Evolutionary conservation across 306 rosid species (phyloP).

Genomic region (Dicorynia guianensis): DNA sequence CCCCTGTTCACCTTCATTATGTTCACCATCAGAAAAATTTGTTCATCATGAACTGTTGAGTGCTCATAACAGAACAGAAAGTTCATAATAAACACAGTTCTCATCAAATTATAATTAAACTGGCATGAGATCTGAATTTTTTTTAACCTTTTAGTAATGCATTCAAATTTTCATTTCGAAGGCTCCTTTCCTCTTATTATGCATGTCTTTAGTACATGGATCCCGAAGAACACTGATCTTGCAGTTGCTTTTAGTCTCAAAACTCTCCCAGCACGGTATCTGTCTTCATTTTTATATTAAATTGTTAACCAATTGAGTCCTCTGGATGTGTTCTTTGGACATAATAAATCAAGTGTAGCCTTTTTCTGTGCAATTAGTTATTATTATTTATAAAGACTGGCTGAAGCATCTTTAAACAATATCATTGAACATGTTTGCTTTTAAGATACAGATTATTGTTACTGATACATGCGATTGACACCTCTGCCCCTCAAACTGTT

Average conservation of each 20-base stretch:
- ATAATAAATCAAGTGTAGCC: background rate
- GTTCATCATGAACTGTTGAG: background rate
- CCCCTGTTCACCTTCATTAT: conserved; percentile 19
- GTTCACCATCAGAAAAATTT: conserved; percentile 2
- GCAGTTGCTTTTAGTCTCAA: conserved; percentile 15
- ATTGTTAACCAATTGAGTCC: conserved; percentile 7
- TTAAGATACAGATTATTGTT: conserved; percentile 18
- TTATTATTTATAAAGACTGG: background rate
- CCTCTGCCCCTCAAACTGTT: conserved; percentile 21
- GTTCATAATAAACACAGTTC: conserved; percentile 6
- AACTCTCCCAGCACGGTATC: conserved; percentile 6
- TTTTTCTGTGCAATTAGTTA: background rate
- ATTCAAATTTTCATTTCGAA: conserved; percentile 18
- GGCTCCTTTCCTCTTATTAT: conserved; percentile 4
- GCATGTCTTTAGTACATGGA: conserved; percentile 3
- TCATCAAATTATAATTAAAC: conserved; percentile 27
- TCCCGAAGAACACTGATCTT: conserved; percentile 2
- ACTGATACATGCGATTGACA: conserved; percentile 23
- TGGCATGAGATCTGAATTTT: conserved; percentile 16
- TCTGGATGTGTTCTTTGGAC: conserved; percentile 3
- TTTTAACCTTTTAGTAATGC: background rate
- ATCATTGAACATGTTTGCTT: conserved; percentile 9
- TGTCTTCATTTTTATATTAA: background rate
- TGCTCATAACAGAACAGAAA: conserved; percentile 10
- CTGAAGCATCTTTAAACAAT: conserved; percentile 1